phyloP scores from a whole-genome alignment of 495 filamentous ascomycete species.

The Collariella sp. region DNA sequence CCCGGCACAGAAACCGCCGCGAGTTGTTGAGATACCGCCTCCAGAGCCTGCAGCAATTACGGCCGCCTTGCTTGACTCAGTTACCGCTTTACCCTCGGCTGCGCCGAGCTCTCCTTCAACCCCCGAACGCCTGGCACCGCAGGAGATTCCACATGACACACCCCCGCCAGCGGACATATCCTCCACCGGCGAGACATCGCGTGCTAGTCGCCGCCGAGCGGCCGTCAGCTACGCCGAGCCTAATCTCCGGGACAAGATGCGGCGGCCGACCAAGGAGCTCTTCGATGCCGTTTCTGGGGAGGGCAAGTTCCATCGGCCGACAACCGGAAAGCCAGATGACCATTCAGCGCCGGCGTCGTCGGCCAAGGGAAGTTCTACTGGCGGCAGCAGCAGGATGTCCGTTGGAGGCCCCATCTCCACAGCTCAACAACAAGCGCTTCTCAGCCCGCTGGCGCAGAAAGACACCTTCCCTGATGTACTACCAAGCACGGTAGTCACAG shows the following conservation, averaged over 20 bases:
- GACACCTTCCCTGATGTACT: conserved; percentile 7
- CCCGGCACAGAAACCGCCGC: neutral
- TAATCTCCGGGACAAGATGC: conserved; percentile 79
- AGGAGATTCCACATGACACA: conserved; percentile 37
- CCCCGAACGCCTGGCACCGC: conserved; percentile 18
- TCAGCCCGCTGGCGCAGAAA: conserved; percentile 20
- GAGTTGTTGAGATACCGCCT: conserved; percentile 21
- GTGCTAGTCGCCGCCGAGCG: conserved; percentile 55
- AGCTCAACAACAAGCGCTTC: neutral
- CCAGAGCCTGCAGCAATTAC: conserved; percentile 12
- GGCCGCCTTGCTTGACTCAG: conserved; percentile 22
- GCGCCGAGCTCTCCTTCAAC: conserved; percentile 29
- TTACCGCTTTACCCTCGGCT: conserved; percentile 22
- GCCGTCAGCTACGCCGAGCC: conserved; percentile 80
- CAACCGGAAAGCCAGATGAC: conserved; percentile 20
- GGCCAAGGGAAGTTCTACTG: conserved; percentile 4
- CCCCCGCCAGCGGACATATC: conserved; percentile 50
- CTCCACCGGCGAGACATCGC: conserved; percentile 40
- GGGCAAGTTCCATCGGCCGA: conserved; percentile 34
- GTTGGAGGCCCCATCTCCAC: neutral
- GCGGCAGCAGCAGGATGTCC: neutral
- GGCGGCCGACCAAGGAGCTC: conserved; percentile 65
- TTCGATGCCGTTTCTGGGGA: conserved; percentile 59
- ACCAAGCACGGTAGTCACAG: conserved; percentile 23
- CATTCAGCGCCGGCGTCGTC: conserved; percentile 12